Conservation (phyloP, 2,329 filamentous ascomycete species). For the Chaetoscypha palmicola region DNA sequence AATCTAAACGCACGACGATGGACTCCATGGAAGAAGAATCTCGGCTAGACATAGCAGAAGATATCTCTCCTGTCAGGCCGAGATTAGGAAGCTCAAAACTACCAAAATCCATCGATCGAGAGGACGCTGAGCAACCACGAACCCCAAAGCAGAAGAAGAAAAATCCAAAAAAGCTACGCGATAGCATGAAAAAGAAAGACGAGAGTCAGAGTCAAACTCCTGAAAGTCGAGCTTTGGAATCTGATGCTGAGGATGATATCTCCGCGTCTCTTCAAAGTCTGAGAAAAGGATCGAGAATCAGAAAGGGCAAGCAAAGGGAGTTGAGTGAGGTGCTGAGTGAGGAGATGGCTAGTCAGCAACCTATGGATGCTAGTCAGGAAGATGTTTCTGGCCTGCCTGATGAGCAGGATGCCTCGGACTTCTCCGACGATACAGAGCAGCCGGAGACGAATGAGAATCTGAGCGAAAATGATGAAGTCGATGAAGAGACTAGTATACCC, state of each 20-base stretch:
- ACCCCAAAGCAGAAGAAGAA: neutral
- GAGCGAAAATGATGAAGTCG: no score
- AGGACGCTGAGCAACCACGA: neutral
- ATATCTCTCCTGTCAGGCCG: no score
- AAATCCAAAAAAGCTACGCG: slow-evolving; percentile 10
- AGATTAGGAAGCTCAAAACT: no score
- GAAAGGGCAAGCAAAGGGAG: neutral
- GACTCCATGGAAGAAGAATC: no score
- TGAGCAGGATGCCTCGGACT: neutral
- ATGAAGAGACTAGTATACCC: no score
- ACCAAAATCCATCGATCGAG: no score
- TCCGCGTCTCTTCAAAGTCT: neutral
- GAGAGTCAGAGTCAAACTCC: slow-evolving; percentile 13
- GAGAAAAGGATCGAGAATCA: neutral
- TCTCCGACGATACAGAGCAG: neutral
- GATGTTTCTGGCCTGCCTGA: neutral
- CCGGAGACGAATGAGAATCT: no score
- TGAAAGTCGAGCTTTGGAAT: neutral
- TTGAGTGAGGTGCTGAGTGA: neutral
- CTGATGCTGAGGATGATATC: neutral
- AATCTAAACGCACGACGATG: no score
- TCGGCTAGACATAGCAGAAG: no score
- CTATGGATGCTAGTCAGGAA: neutral
- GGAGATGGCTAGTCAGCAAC: neutral
- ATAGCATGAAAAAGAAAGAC: slow-evolving; percentile 12